These are phyloP conservation scores for Psilocybe cubensis DNA, from an alignment of 768 basidiomycete species.

Conservation along the genomic window DNA sequence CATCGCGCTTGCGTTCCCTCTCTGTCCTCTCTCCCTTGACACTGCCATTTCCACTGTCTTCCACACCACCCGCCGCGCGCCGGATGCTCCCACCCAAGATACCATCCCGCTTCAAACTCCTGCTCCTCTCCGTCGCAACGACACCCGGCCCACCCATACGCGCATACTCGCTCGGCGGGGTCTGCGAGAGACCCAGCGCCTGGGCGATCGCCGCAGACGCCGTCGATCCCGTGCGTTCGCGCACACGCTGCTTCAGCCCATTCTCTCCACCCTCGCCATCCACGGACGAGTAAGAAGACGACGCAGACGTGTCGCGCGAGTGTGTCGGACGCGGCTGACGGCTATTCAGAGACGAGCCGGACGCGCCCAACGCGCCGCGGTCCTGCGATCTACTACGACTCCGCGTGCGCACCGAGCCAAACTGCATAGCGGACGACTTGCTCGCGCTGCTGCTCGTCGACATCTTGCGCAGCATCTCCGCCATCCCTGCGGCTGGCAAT, in stretches of 20 bases:
- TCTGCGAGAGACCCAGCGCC: slow-evolving; percentile 46
- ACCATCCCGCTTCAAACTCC: slow-evolving; percentile 29
- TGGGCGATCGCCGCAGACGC: slow-evolving; percentile 46
- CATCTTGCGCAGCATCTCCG: not conserved
- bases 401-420: slow-evolving; percentile 10
- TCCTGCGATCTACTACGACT: slow-evolving; percentile 13
- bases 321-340: not conserved
- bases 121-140: slow-evolving; percentile 23
- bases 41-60: slow-evolving; percentile 26
- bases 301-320: slow-evolving; percentile 24
- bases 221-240: slow-evolving; percentile 24
- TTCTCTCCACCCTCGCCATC: slow-evolving; percentile 4
- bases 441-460: not conserved
- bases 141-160: slow-evolving; percentile 43
- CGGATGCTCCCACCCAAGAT: not conserved
- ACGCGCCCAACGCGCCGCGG: not conserved
- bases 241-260: not conserved
- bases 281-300: slow-evolving; percentile 22
- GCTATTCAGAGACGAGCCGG: not conserved
- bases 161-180: slow-evolving; percentile 40
- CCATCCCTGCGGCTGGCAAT: too few species aligned
- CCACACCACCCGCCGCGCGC: slow-evolving; percentile 19
- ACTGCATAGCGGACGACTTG: not conserved
- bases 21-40: slow-evolving; percentile 27
- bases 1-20: slow-evolving; percentile 16